Evolutionary conservation across 2,329 filamentous ascomycete genomes (phyloP).

Genomic region (Exophiala sideris): DNA sequence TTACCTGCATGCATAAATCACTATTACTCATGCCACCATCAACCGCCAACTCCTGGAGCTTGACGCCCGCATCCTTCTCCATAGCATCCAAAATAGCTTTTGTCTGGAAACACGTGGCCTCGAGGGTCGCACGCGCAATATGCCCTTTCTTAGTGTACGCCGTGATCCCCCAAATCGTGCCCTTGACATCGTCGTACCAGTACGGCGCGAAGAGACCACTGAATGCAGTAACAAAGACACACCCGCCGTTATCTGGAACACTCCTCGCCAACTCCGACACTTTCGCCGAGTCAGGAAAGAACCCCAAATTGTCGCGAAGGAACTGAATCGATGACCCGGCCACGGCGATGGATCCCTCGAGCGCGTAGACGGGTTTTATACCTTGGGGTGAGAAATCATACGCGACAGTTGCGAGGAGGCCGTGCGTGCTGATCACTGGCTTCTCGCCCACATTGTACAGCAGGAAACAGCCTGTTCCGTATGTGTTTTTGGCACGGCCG

Average conservation of each 20-base stretch:
- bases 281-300: conserved; percentile 53
- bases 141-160: conserved; percentile 74
- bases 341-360: conserved; percentile 72
- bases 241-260: conserved; percentile 67
- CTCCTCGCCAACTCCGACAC: conserved; percentile 56
- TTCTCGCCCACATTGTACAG: conserved; percentile 74
- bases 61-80: conserved; percentile 70
- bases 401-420: conserved; percentile 71
- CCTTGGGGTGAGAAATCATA: conserved; percentile 62
- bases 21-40: conserved; percentile 79
- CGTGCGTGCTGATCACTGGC: conserved; percentile 72
- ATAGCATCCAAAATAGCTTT: conserved; percentile 80
- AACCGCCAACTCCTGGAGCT: conserved; percentile 67
- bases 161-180: conserved; percentile 73
- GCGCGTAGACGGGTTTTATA: conserved; percentile 64
- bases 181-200: conserved; percentile 80
- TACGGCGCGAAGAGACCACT: conserved; percentile 79
- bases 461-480: conserved; percentile 76
- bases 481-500: conserved; percentile 77
- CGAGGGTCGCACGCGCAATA: conserved; percentile 74
- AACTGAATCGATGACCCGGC: conserved; percentile 71
- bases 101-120: conserved; percentile 80
- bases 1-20: conserved; percentile 70
- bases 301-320: conserved; percentile 56
- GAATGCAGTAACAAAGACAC: conserved; percentile 77